These are phyloP conservation scores for Salix suchowensis DNA, from an alignment of 345 rosid species.

Conservation along the genomic window DNA sequence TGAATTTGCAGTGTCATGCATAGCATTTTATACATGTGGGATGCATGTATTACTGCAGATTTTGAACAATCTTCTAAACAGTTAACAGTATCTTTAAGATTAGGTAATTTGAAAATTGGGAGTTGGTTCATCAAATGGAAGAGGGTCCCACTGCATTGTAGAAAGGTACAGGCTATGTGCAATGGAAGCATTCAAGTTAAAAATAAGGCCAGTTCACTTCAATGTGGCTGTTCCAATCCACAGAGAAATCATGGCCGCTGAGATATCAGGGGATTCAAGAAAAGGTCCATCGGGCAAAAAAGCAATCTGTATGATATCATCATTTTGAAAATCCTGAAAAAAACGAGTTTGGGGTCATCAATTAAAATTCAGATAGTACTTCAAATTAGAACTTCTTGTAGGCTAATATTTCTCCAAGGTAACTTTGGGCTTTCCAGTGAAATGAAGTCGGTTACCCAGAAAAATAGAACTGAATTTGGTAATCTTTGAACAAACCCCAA, in stretches of 20 bases:
- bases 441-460: neutral
- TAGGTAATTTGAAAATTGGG: neutral
- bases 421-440: neutral
- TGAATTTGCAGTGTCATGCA: neutral
- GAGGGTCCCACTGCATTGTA: neutral
- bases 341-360: too few species aligned
- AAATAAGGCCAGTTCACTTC: too few species aligned
- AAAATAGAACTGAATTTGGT: neutral
- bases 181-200: too few species aligned
- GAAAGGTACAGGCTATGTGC: neutral
- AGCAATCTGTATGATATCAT: too few species aligned
- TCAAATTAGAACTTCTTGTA: too few species aligned
- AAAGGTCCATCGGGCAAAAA: too few species aligned
- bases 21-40: neutral
- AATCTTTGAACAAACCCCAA: neutral
- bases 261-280: too few species aligned
- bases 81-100: neutral
- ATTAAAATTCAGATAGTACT: too few species aligned
- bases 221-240: too few species aligned
- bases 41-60: neutral
- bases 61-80: neutral
- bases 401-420: too few species aligned
- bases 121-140: neutral
- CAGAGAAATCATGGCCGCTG: too few species aligned
- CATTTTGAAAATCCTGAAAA: too few species aligned